Base-by-base conservation (phyloP, 257 asterid genomes). In the Gentiana dahurica region DNA sequence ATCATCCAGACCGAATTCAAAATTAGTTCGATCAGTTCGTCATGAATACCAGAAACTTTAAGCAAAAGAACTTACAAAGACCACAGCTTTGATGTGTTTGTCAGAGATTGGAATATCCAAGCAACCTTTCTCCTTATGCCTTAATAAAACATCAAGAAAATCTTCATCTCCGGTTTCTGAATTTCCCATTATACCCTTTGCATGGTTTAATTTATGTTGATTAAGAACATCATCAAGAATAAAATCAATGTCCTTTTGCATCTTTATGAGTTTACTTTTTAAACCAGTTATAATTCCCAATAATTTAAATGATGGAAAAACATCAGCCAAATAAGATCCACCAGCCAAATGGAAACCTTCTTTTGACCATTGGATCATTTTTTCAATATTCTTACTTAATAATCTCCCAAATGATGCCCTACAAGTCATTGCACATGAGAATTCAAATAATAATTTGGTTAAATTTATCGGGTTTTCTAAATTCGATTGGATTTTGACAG, bases 371-470 rank as follows among this genome's bases (percentile, higher is more conserved):
- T 12, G n/a, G 1, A 67, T 54, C 71, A 75, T n/a, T 36, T 46
- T 9, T 6, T 69, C 65, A 0, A 55, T 60, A 33, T 72, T 67
- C 6, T 50, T 35, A 44, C 59, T 24, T 24, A 24, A 10, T 12
- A 65, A 58, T 8, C 41, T 58, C 35, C 81, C 77, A n/a, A 70
- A 67, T 5, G 73, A 66, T 2, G 77, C 77, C 36, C 73, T 60
- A 32, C 75, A 68, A 2, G 61, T 60, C 44, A 55, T 49, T 4
- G 59, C 34, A 34, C 73, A 65, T 4, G 62, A 46, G 46, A 36
- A 35, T 0, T 32, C 46, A 13, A 36, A 67, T 1, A 76, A 12
- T 51, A 32, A 51, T 1, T 55, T 57, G 0, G 68, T 57, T 1
- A 79, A 49, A 61, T 79, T 61, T 1, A 71, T 36, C 3, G 49